Conservation (phyloP, 163 green algal genomes). For the Chlamydomonas reinhardtii region DNA sequence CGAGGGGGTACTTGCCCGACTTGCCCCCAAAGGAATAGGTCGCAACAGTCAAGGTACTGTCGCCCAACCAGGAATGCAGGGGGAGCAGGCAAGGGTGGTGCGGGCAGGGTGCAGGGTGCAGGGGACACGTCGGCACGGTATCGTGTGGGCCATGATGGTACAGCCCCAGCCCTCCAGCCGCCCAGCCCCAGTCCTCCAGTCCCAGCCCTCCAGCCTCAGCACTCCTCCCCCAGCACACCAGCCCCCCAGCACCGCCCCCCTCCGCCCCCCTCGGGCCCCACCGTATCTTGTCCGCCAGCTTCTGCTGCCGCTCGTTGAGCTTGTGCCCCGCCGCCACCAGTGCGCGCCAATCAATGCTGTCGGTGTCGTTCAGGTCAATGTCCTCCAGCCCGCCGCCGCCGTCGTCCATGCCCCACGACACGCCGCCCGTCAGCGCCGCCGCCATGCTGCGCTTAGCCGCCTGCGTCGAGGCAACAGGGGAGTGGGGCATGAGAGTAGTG, state of each 20-base stretch:
- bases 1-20: too few relatives aligned
- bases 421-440: conserved; percentile 59
- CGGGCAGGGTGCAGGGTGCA: too few relatives aligned
- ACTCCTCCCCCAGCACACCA: background rate
- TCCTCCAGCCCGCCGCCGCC: conserved; percentile 50
- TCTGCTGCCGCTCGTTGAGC: conserved; percentile 85
- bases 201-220: background rate
- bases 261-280: conserved; percentile 3
- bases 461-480: background rate
- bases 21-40: too few relatives aligned
- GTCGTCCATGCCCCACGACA: conserved; percentile 77
- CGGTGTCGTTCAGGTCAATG: conserved; percentile 32
- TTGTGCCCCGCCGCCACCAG: conserved; percentile 55
- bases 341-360: conserved; percentile 77
- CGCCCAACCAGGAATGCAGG: too few relatives aligned
- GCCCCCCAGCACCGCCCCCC: background rate
- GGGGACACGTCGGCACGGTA: too few relatives aligned
- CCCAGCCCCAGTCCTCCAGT: too few relatives aligned
- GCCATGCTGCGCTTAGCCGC: conserved; percentile 45
- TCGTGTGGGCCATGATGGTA: too few relatives aligned
- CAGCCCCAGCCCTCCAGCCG: too few relatives aligned
- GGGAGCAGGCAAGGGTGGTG: too few relatives aligned
- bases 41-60: too few relatives aligned
- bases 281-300: conserved; percentile 85
- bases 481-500: too few relatives aligned